A percentile compares a stretch with the other conserved stretches of the same genome.
Conservation (phyloP, 2,329 filamentous ascomycete species). For the Xylariomycetidae sp. region DNA sequence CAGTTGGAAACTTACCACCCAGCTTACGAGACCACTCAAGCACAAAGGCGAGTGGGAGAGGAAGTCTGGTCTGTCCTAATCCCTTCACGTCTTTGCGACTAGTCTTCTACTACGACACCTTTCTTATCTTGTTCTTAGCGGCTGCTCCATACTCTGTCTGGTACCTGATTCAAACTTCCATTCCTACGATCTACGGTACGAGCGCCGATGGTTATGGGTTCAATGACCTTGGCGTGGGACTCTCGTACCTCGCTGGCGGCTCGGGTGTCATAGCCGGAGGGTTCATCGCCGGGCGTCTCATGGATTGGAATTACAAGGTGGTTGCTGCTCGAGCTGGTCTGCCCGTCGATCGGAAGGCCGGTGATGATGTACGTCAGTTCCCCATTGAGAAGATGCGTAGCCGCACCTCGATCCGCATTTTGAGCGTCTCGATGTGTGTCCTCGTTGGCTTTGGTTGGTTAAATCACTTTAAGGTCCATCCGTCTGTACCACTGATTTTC, state of each 20-base stretch:
- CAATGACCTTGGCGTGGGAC: conserved; percentile 1
- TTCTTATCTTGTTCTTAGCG: not conserved
- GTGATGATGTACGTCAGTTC: not conserved
- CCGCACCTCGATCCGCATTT: not conserved
- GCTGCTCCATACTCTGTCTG: conserved; percentile 1
- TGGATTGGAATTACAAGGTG: conserved; percentile 1
- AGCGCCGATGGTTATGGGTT: conserved; percentile 2
- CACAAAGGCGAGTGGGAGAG: not conserved
- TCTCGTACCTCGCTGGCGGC: conserved; percentile 2
- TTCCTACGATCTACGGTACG: conserved; percentile 5
- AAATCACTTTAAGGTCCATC: not conserved
- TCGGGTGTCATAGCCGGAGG: conserved; percentile 3
- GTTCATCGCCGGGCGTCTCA: conserved; percentile 1
- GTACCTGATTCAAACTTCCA: conserved; percentile 2
- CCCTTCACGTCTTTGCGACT: not conserved
- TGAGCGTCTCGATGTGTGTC: not conserved
- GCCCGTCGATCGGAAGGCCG: not conserved
- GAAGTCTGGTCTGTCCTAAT: not conserved
- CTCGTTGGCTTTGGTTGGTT: not conserved
- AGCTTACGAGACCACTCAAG: no score
- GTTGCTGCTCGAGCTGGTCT: not conserved
- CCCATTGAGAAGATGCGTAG: not conserved
- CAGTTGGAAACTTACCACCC: no score
- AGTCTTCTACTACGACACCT: not conserved
- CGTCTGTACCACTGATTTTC: not conserved